phyloP scores from a whole-genome alignment of 176 grass and related monocot genomes.

The Juncus effusus region DNA sequence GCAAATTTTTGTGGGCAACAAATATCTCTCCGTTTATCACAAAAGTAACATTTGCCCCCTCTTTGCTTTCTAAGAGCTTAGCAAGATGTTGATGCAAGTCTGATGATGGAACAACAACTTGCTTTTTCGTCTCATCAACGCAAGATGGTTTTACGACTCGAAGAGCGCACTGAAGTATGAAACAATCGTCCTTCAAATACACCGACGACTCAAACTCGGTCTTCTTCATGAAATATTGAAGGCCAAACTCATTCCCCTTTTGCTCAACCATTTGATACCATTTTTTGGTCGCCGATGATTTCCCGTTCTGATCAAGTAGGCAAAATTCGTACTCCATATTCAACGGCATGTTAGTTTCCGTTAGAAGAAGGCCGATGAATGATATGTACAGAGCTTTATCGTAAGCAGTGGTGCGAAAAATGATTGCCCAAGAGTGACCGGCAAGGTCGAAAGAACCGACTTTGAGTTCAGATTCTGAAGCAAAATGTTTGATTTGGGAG shows the following conservation, averaged over 20 bases:
- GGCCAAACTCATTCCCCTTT: not conserved
- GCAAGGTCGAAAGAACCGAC: too few relatives aligned
- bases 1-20: constrained; percentile 8
- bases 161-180: constrained; percentile 24
- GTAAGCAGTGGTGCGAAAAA: too few relatives aligned
- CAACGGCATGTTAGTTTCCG: not conserved
- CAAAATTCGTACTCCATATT: not conserved
- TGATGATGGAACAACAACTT: not conserved
- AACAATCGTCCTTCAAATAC: constrained; percentile 14
- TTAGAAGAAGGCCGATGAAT: not conserved
- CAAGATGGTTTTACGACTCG: not conserved
- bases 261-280: not conserved
- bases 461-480: too few relatives aligned
- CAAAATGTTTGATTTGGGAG: too few relatives aligned
- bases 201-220: not conserved
- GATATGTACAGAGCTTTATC: not conserved
- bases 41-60: constrained; percentile 27
- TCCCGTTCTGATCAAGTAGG: not conserved
- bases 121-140: not conserved
- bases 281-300: not conserved
- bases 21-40: constrained; percentile 9
- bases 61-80: constrained; percentile 12
- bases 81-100: constrained; percentile 15
- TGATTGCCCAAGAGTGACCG: too few relatives aligned
- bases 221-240: not conserved